Evolutionary conservation across 2,329 filamentous ascomycete genomes (phyloP).

Genomic region (Atkinsonella texensis): DNA sequence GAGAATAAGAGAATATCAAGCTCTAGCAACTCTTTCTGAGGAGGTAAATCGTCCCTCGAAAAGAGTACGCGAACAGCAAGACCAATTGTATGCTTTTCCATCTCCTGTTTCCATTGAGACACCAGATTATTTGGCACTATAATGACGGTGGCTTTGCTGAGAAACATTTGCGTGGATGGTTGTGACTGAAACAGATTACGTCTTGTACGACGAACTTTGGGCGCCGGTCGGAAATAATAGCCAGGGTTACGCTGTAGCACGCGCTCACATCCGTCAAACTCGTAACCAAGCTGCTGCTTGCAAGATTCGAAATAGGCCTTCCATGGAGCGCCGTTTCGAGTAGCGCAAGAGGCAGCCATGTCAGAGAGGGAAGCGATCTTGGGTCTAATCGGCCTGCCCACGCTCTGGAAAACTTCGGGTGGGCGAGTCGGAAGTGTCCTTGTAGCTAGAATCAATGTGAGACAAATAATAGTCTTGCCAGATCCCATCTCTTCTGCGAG

Average conservation of each 20-base stretch:
- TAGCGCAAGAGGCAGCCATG: constrained; percentile 63
- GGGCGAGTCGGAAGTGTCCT: constrained; percentile 53
- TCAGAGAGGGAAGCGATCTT: constrained; percentile 53
- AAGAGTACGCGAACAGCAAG: constrained; percentile 55
- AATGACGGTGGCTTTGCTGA: constrained; percentile 61
- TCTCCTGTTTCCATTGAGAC: constrained; percentile 73
- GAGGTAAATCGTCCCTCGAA: constrained; percentile 42
- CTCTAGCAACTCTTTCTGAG: constrained; percentile 41
- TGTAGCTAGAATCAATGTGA: constrained; percentile 67
- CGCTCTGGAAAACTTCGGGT: constrained; percentile 45
- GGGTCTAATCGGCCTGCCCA: constrained; percentile 25
- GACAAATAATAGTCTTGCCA: constrained; percentile 81
- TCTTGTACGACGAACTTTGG: constrained; percentile 20
- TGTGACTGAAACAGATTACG: constrained; percentile 8
- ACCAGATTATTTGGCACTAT: constrained; percentile 76
- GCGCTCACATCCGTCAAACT: constrained; percentile 41
- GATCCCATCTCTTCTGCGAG: constrained; percentile 70
- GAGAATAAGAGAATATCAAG: constrained; percentile 75
- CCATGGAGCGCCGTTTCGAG: constrained; percentile 59
- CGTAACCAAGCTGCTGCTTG: constrained; percentile 29
- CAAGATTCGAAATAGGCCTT: constrained; percentile 47
- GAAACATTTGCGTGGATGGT: constrained; percentile 39
- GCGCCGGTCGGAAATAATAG: constrained; percentile 42
- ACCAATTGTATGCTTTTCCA: constrained; percentile 60
- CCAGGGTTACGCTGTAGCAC: constrained; percentile 47